These are phyloP conservation scores for Boletus sp. DNA, from an alignment of 1,284 basidiomycete genomes.

Conservation along the genomic window DNA sequence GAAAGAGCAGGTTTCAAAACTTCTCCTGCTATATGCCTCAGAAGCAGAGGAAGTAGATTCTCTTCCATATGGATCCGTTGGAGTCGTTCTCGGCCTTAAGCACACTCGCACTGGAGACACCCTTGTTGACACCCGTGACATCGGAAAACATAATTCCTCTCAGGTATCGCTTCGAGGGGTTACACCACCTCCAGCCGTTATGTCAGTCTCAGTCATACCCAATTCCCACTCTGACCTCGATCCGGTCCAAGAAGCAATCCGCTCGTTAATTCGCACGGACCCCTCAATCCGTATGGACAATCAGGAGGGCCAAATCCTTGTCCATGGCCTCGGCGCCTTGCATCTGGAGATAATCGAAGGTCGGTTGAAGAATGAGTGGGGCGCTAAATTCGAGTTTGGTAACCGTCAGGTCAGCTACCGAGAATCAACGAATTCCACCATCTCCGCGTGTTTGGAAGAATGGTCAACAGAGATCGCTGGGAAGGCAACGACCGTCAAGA, in stretches of 20 bases:
- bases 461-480: constrained; percentile 67
- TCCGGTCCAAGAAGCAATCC: constrained; percentile 73
- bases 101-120: constrained; percentile 90
- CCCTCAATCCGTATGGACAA: constrained; percentile 77
- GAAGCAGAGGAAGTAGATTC: constrained; percentile 79
- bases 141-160: constrained; percentile 29
- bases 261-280: constrained; percentile 78
- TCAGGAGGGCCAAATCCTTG: constrained; percentile 79
- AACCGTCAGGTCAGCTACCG: constrained; percentile 77
- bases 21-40: constrained; percentile 80
- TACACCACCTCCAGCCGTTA: constrained; percentile 70
- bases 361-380: constrained; percentile 78
- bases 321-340: constrained; percentile 82
- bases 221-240: constrained; percentile 78
- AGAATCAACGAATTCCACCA: constrained; percentile 56
- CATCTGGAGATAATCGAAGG: constrained; percentile 87
- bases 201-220: constrained; percentile 78
- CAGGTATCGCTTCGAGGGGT: constrained; percentile 61
- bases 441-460: constrained; percentile 33
- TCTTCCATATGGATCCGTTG: constrained; percentile 80
- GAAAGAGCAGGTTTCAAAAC: constrained; percentile 72
- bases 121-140: constrained; percentile 51
- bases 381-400: constrained; percentile 76
- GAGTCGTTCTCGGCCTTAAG: constrained; percentile 80
- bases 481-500: constrained; percentile 43